These are phyloP conservation scores for Globisporangium splendens DNA, from an alignment of 352 stramenopile species.

Conservation along the genomic window DNA sequence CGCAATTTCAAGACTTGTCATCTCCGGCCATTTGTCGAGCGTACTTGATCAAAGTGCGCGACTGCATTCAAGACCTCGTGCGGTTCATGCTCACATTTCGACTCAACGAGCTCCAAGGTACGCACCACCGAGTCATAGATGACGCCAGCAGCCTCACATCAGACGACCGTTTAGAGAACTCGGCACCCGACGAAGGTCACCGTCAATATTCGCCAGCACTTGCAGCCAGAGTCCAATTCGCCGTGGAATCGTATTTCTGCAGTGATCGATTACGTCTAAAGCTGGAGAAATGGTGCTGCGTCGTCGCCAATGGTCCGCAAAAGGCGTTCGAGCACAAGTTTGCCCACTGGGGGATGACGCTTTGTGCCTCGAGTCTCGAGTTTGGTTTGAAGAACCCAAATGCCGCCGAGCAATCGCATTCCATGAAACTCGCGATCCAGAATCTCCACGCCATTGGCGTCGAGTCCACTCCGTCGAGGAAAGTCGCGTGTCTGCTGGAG, in stretches of 20 bases:
- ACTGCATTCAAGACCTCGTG: constrained; percentile 28
- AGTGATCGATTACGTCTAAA: no score
- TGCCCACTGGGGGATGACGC: background rate
- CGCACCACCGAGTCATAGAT: background rate
- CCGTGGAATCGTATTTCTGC: no score
- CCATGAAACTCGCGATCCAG: constrained; percentile 15
- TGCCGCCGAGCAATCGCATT: background rate
- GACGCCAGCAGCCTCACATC: background rate
- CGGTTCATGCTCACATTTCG: constrained; percentile 36
- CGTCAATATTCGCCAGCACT: background rate
- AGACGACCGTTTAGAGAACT: background rate
- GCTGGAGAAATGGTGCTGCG: background rate
- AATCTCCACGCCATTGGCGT: constrained; percentile 19
- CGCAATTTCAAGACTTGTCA: background rate
- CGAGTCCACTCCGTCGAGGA: constrained; percentile 18
- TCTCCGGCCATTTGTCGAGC: constrained; percentile 13
- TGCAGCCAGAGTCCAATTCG: background rate
- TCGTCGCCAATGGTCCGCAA: background rate
- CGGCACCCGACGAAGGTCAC: background rate
- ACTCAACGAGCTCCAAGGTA: constrained; percentile 8
- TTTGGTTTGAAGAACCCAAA: constrained; percentile 2
- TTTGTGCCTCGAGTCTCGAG: background rate
- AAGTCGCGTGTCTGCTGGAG: constrained; percentile 26
- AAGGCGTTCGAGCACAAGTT: constrained; percentile 2
- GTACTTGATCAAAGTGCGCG: constrained; percentile 29